Evolutionary conservation across 441 rosid genomes (phyloP).

Genomic region (Corymbia citriodora): DNA sequence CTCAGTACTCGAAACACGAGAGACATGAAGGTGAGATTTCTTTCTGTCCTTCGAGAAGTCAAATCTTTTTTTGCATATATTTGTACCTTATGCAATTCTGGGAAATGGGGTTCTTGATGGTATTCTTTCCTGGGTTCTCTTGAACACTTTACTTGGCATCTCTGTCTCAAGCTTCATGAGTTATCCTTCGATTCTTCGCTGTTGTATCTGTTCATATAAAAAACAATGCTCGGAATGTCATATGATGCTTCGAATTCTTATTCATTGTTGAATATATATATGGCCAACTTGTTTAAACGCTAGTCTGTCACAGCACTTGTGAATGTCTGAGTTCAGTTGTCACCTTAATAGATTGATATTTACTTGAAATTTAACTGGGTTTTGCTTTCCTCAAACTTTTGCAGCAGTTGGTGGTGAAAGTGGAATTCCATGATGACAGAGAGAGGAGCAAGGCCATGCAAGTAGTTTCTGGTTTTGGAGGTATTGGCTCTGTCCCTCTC

Average conservation of each 20-base stretch:
- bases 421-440: not conserved
- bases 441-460: not conserved
- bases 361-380: not conserved
- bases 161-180: not conserved
- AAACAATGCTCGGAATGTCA: not conserved
- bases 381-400: not conserved
- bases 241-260: not conserved
- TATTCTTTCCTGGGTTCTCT: not conserved
- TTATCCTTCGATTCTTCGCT: not conserved
- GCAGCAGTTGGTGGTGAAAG: slow-evolving; percentile 6
- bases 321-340: not conserved
- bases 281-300: not conserved
- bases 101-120: not conserved
- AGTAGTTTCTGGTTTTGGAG: not conserved
- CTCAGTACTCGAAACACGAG: not conserved
- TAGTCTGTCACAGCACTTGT: not conserved
- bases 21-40: not conserved
- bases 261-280: not conserved
- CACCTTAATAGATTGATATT: not conserved
- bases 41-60: not conserved
- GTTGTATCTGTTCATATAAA: not conserved
- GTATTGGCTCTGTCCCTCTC: not conserved
- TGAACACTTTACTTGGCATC: not conserved
- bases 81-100: not conserved
- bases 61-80: not conserved